Base-by-base conservation (phyloP, 805 yeast genomes). In the Sugiyamaella lignohabitans region DNA sequence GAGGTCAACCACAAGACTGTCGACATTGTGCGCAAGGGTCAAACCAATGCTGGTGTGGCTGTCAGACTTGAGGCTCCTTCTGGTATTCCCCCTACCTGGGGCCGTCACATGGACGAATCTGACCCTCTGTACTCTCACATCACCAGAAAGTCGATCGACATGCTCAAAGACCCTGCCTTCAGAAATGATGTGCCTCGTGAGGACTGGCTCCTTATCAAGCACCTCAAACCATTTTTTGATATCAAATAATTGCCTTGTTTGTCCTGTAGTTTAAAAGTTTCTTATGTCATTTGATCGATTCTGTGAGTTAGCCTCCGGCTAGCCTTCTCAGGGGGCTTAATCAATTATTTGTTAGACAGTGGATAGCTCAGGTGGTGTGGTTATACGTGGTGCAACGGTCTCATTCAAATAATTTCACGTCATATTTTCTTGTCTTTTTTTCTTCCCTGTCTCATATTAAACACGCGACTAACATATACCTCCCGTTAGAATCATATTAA, bases 121-220 rank as follows among this genome's bases (percentile, higher is more conserved):
- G 99, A 93, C 67, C 75, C 78, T 40, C 73, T 93, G 63, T 93
- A 89, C 70, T 91, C 98, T n/a, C 74, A 84, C 71, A 78, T 93
- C 54, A 64, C 93, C 10, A 81, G 98, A 74, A 85, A 75, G 67
- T 85, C 96, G 30, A 89, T 93, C 58, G 97, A 93, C 65, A 85
- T 95, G n/a, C 79, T 93, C 75, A 93, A 93, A 72, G 98, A 93
- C 61, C 94, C 96, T 37, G 97, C 98, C 3, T 93, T 93, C 80
- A 80, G 99, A 69, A 91, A 86, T 59, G 79, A 86, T 52, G 98
- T 93, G 53, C 75, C 91, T 40, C 82, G 96, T 67, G 95, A 89
- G 41, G 99, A 93, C 67, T 93, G 99, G 99, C 63, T 91, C 51
- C 75, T 93, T 65, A 75, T 93, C 61, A 86, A 85, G 74, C 82